Conservation (phyloP, 164 flowering plant genomes). For the Euptelea pleiosperma region DNA sequence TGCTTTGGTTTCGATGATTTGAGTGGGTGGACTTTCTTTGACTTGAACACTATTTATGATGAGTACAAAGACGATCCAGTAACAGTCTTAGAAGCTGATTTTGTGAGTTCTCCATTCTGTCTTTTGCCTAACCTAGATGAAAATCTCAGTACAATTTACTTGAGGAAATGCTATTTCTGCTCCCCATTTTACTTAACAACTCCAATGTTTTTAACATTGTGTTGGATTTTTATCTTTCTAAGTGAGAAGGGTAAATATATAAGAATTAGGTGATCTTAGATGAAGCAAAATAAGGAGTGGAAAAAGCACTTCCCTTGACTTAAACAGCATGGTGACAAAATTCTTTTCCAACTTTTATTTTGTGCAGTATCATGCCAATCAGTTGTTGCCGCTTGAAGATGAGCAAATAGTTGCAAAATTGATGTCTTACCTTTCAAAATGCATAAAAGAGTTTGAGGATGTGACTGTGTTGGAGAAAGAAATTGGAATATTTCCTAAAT, state of each 20-base stretch:
- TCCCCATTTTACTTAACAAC: too few relatives aligned
- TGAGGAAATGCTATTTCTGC: too few relatives aligned
- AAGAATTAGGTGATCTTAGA: too few relatives aligned
- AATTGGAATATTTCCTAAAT: slow-evolving; percentile 42
- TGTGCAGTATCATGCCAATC: slow-evolving; percentile 57
- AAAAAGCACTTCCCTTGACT: too few relatives aligned
- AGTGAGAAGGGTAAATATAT: too few relatives aligned
- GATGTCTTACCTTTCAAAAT: slow-evolving; percentile 42
- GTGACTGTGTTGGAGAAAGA: slow-evolving; percentile 36
- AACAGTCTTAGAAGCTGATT: slow-evolving; percentile 50
- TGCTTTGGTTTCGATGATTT: slow-evolving; percentile 47
- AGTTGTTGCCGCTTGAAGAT: slow-evolving; percentile 48
- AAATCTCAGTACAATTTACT: neutral
- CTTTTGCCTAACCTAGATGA: neutral
- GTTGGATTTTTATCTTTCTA: too few relatives aligned
- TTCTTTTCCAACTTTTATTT: neutral
- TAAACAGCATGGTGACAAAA: too few relatives aligned
- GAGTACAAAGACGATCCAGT: slow-evolving; percentile 41
- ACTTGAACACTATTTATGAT: slow-evolving; percentile 55
- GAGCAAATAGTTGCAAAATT: slow-evolving; percentile 42
- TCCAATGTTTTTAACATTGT: too few relatives aligned
- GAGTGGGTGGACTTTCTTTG: slow-evolving; percentile 61
- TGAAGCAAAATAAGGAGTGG: too few relatives aligned
- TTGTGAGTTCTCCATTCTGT: slow-evolving; percentile 40
- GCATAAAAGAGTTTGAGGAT: slow-evolving; percentile 37